Base-by-base conservation (phyloP, 2,329 filamentous ascomycete species). In the Phaeosphaeriaceae sp. region DNA sequence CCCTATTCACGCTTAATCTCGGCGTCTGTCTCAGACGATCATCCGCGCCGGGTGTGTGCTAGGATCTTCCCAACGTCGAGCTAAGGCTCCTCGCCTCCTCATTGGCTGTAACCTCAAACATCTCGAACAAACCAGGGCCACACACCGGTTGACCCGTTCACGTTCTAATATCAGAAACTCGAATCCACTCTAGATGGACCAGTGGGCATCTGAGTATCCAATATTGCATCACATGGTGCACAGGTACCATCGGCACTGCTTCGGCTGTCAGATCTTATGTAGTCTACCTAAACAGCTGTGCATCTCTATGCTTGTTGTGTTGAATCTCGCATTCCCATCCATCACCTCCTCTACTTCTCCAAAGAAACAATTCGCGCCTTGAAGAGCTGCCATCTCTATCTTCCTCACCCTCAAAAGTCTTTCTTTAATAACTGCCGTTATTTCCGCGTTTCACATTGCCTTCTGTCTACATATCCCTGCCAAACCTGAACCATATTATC, bases 61-160 rank as follows among this genome's bases (percentile, higher is more conserved):
- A 36, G 54, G 55, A 44, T 53, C 32, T 33, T 37, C 52, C 53
- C 34, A 42, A 35, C 47, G 46, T 6, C 23, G 7, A 26, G 11
- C 23, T 11, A 26, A 23, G 29, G n/a, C 15, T 28, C 36, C 44
- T 26, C 32, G 15, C 13, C 17, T 20, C 18, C 35, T 50, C 30
- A 64, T 63, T 63, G 60, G 61, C 46, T 38, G 32, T 33, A 7
- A 40, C 45, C 29, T 39, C 42, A 51, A 52, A 56, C 53, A 42
- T 54, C 42, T 48, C 50, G 50, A 54, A 55, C 52, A 42, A 50
- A 43, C 47, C 46, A 60, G 46, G 45, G 46, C 45, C 48, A 59
- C 49, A 41, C 50, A 44, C 34, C 44, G 50, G 50, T 56, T 35
- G 36, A 46, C 52, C 47, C 42, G 45, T 47, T 48, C 32, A 29